Conservation (phyloP, 2,329 filamentous ascomycete species). For the Fusarium keratoplasticum region DNA sequence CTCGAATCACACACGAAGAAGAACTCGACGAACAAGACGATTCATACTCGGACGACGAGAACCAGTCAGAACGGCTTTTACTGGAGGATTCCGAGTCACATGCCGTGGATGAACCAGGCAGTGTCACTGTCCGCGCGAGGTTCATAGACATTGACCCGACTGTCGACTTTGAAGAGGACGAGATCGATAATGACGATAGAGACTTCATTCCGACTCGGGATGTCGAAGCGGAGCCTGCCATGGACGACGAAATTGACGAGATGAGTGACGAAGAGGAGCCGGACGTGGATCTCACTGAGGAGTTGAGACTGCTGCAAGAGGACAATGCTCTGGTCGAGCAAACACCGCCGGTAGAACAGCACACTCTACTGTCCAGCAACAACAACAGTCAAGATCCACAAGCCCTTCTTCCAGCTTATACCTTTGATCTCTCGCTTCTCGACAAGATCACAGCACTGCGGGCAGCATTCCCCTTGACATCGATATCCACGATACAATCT, state of each 20-base stretch:
- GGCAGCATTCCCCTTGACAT: constrained; percentile 57
- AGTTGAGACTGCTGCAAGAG: constrained; percentile 38
- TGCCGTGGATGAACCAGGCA: constrained; percentile 24
- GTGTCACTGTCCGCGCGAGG: constrained; percentile 30
- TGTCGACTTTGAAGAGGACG: constrained; percentile 29
- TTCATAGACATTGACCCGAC: constrained; percentile 38
- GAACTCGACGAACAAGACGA: constrained; percentile 53
- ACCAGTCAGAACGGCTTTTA: constrained; percentile 41
- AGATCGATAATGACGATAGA: constrained; percentile 40
- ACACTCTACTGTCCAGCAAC: constrained; percentile 4
- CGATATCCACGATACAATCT: constrained; percentile 50
- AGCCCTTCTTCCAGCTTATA: neutral
- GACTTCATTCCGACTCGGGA: constrained; percentile 37
- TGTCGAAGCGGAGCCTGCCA: neutral
- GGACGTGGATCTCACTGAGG: constrained; percentile 32
- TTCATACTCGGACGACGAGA: constrained; percentile 49
- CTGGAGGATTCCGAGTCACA: constrained; percentile 47
- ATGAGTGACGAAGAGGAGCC: constrained; percentile 26
- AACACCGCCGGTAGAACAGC: constrained; percentile 4
- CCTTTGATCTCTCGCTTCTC: constrained; percentile 35
- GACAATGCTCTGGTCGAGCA: constrained; percentile 34
- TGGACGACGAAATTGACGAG: constrained; percentile 29
- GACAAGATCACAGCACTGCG: constrained; percentile 53
- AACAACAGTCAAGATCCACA: neutral
- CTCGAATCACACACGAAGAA: constrained; percentile 61